Evolutionary conservation across 257 asterid genomes (phyloP).

Genomic region (Solanum virginianum): DNA sequence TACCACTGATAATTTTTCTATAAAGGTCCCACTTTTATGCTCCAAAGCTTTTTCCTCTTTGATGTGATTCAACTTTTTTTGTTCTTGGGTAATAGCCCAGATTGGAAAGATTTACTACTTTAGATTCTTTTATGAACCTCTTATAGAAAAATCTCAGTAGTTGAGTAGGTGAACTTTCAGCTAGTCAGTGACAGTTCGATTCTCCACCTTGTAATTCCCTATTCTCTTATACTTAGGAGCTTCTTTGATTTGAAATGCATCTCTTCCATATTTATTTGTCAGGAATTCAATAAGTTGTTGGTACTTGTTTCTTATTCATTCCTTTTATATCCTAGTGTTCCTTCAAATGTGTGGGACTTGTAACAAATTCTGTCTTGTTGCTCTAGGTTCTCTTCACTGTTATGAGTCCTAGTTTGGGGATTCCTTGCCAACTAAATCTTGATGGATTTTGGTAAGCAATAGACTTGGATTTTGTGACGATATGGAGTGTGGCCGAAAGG

Average conservation of each 20-base stretch:
- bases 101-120: not conserved
- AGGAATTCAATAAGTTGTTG: not conserved
- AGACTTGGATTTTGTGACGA: conserved; percentile 11
- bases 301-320: not conserved
- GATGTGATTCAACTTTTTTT: not conserved
- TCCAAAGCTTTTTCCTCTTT: not conserved
- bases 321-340: not conserved
- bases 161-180: not conserved
- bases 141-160: not conserved
- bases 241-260: not conserved
- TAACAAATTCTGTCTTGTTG: conserved; percentile 5
- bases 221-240: not conserved
- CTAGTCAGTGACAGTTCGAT: not conserved
- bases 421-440: not conserved
- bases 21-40: not conserved
- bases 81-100: not conserved
- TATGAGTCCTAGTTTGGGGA: not conserved
- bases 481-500: conserved; percentile 32
- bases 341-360: conserved; percentile 12
- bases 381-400: conserved; percentile 10
- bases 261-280: not conserved
- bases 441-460: conserved; percentile 26
- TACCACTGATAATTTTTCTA: not conserved
- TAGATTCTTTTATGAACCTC: not conserved
- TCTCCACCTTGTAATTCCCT: not conserved